Conservation (phyloP, 2,329 filamentous ascomycete genomes). For the Aspergillus alliaceus region DNA sequence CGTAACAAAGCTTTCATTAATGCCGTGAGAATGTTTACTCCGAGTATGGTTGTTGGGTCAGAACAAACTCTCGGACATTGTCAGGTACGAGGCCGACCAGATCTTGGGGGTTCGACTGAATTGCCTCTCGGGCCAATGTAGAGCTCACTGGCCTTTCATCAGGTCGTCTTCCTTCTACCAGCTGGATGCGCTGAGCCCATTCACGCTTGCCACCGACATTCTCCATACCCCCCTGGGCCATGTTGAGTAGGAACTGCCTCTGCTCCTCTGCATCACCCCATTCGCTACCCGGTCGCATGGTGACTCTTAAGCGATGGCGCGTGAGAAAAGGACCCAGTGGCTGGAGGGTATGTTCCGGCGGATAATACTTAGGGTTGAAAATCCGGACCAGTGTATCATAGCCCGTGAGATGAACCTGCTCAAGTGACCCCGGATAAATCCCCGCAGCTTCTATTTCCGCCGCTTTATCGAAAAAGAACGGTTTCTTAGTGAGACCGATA, state of each 20-base stretch:
- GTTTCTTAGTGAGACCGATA: slow-evolving; percentile 49
- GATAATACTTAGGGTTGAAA: slow-evolving; percentile 51
- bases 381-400: slow-evolving; percentile 52
- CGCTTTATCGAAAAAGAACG: slow-evolving; percentile 51
- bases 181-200: slow-evolving; percentile 44
- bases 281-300: slow-evolving; percentile 42
- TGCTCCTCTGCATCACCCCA: slow-evolving; percentile 43
- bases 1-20: background rate
- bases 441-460: slow-evolving; percentile 40
- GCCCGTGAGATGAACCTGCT: slow-evolving; percentile 51
- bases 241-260: slow-evolving; percentile 34
- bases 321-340: slow-evolving; percentile 44
- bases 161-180: slow-evolving; percentile 40
- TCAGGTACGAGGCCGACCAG: slow-evolving; percentile 38
- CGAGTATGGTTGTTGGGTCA: slow-evolving; percentile 32
- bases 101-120: slow-evolving; percentile 28
- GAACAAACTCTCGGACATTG: slow-evolving; percentile 34
- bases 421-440: slow-evolving; percentile 34
- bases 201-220: slow-evolving; percentile 39
- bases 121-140: slow-evolving; percentile 42
- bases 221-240: slow-evolving; percentile 40
- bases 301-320: slow-evolving; percentile 46
- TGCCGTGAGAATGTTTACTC: slow-evolving; percentile 1
- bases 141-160: slow-evolving; percentile 43
- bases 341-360: slow-evolving; percentile 42